Base-by-base conservation (phyloP, 805 yeast species). In the Metschnikowia colocasiae region DNA sequence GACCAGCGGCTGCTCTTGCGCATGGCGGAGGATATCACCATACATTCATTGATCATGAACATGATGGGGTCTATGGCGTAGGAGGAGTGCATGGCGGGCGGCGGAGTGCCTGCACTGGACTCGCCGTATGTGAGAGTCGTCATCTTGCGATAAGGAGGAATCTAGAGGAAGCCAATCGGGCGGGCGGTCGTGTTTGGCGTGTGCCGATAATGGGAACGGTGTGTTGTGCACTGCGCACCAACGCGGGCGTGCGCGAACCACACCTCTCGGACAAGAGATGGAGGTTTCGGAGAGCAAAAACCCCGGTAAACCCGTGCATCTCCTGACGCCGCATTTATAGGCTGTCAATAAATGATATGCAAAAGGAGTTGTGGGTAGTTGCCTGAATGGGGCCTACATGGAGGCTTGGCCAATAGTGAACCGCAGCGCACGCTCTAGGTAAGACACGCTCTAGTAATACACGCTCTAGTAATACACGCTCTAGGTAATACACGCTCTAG, bases 21-120 rank as follows among this genome's bases (percentile, higher is more conserved):
- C 95, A 94, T 89, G 19, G 94, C 90, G 16, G 95, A 83, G 16
- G 92, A 81, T 44, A 94, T 79, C 48, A 83, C 76, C 59, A 88
- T 85, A 64, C 97, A 89, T 69, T 94, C 98, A 61, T 87, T 86
- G 51, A 89, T 82, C 54, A 89, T 85, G 56, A 92, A 80, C 1
- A 95, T 85, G 47, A 85, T 77, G 12, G 95, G 87, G 64, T 87
- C 91, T 43, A 87, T 75, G 6, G 92, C 66, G 44, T 55, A 48
- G 6, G 43, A 23, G 22, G 31, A 25, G 19, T 25, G 43, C 22
- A 9, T 6, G 23, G 30, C 6, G 13, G 33, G 19, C 9, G 35
- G 25, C n/a, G 45, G 41, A 22, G 40, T 4, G n/a, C 42, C 26
- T 8, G n/a, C 6, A 9, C 23, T 18, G 27, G 32, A 42, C 7